These are phyloP conservation scores for Sporisorium exsertum DNA, from an alignment of 1,284 basidiomycete species.

Conservation along the genomic window DNA sequence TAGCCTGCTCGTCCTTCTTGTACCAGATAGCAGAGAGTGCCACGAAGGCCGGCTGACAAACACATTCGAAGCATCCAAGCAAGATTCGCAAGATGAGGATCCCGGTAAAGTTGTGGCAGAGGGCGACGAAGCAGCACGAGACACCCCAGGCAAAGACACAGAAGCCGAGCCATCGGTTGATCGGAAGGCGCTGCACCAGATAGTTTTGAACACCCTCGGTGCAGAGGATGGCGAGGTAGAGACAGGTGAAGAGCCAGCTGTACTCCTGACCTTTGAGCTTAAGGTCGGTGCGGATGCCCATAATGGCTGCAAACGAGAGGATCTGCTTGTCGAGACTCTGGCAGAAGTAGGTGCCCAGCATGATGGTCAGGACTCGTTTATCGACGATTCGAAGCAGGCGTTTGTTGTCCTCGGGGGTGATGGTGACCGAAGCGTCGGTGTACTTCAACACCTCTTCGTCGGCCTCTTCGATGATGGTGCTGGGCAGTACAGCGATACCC, in stretches of 20 bases:
- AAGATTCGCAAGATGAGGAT: slow-evolving; percentile 58
- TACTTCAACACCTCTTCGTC: slow-evolving; percentile 45
- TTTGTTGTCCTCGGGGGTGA: slow-evolving; percentile 54
- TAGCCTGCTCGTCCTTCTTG: slow-evolving; percentile 43
- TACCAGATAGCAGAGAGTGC: slow-evolving; percentile 57
- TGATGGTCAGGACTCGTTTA: slow-evolving; percentile 73
- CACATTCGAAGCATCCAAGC: slow-evolving; percentile 62
- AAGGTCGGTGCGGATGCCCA: slow-evolving; percentile 71
- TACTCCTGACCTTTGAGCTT: slow-evolving; percentile 60
- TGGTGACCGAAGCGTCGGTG: slow-evolving; percentile 34
- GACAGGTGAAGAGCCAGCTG: slow-evolving; percentile 58
- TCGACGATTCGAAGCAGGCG: slow-evolving; percentile 72
- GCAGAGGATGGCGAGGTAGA: slow-evolving; percentile 63
- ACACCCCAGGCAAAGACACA: slow-evolving; percentile 53
- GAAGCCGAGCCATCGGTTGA: slow-evolving; percentile 56
- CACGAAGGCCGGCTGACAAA: slow-evolving; percentile 59
- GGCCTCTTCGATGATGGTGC: slow-evolving; percentile 44
- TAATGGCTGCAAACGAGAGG: slow-evolving; percentile 75
- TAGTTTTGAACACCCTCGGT: slow-evolving; percentile 49
- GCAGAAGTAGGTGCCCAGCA: slow-evolving; percentile 75
- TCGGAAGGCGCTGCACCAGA: slow-evolving; percentile 55
- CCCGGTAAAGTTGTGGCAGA: slow-evolving; percentile 52
- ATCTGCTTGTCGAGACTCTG: slow-evolving; percentile 74
- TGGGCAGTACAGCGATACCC: slow-evolving; percentile 29
- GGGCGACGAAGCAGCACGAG: slow-evolving; percentile 51